These are phyloP conservation scores for Aurifilum marmelostoma DNA, from an alignment of 2,329 filamentous ascomycete genomes.

Conservation along the genomic window DNA sequence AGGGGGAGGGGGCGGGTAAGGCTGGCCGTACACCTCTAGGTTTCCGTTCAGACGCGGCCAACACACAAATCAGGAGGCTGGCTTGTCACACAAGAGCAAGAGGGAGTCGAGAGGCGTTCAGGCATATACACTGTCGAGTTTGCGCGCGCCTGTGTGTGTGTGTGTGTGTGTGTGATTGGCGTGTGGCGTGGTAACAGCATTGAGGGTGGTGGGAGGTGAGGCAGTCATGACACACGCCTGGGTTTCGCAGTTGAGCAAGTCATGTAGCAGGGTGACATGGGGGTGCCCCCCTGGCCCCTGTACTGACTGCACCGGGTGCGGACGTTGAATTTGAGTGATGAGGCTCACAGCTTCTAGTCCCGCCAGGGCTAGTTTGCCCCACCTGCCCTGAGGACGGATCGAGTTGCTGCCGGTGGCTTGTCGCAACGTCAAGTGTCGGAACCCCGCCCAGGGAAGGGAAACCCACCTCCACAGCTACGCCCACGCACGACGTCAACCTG, in stretches of 20 bases:
- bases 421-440: constrained; percentile 24
- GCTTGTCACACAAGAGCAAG: neutral
- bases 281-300: neutral
- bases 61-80: neutral
- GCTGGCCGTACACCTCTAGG: neutral
- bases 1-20: no score
- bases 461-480: constrained; percentile 1
- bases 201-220: constrained; percentile 39
- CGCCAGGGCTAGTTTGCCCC: constrained; percentile 3
- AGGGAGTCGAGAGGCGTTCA: neutral
- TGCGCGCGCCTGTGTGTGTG: no score
- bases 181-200: constrained; percentile 32
- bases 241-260: constrained; percentile 36
- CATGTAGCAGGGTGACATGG: neutral
- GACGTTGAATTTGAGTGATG: constrained; percentile 31
- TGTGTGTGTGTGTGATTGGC: neutral
- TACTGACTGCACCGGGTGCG: constrained; percentile 15
- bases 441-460: neutral
- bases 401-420: constrained; percentile 14
- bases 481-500: neutral
- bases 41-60: neutral
- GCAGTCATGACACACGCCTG: constrained; percentile 40
- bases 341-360: constrained; percentile 22
- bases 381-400: constrained; percentile 8
- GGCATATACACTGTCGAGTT: neutral